A percentile compares a stretch with the other conserved stretches of the same genome.
These are phyloP conservation scores for Irpex rosettiformis DNA, from an alignment of 1,284 basidiomycete genomes.

Conservation along the genomic window DNA sequence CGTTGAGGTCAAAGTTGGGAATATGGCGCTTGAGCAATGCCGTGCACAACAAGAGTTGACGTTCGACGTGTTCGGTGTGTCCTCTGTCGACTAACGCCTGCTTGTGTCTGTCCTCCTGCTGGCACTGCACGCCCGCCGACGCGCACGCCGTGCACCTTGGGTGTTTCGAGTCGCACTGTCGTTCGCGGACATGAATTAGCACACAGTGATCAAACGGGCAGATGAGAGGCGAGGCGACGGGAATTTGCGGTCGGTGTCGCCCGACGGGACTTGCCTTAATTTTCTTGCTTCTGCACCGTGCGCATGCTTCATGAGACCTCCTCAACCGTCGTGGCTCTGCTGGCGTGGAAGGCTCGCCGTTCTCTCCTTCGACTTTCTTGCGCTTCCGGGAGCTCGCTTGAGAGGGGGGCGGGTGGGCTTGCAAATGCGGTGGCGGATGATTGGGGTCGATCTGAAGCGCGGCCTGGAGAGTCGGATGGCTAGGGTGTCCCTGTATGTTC, in stretches of 20 bases:
- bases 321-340: conserved; percentile 74
- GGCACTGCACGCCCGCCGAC: conserved; percentile 70
- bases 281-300: conserved; percentile 87
- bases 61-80: conserved; percentile 75
- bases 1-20: conserved; percentile 60
- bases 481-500: conserved; percentile 32
- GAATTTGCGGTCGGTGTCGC: conserved; percentile 80
- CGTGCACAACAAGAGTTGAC: conserved; percentile 68
- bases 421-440: conserved; percentile 38
- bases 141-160: conserved; percentile 79
- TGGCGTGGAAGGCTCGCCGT: conserved; percentile 48
- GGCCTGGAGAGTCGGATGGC: conserved; percentile 48
- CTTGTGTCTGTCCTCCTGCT: conserved; percentile 80
- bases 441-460: conserved; percentile 63
- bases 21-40: conserved; percentile 70
- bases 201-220: conserved; percentile 23
- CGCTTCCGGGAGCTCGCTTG: conserved; percentile 41
- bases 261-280: conserved; percentile 89
- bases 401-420: conserved; percentile 29
- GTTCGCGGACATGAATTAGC: conserved; percentile 12
- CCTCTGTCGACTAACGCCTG: conserved; percentile 80
- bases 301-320: conserved; percentile 84
- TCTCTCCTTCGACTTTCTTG: conserved; percentile 51
- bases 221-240: conserved; percentile 37
- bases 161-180: conserved; percentile 83